Base-by-base conservation (phyloP, 1,284 basidiomycete genomes). In the Megacollybia platyphylla region DNA sequence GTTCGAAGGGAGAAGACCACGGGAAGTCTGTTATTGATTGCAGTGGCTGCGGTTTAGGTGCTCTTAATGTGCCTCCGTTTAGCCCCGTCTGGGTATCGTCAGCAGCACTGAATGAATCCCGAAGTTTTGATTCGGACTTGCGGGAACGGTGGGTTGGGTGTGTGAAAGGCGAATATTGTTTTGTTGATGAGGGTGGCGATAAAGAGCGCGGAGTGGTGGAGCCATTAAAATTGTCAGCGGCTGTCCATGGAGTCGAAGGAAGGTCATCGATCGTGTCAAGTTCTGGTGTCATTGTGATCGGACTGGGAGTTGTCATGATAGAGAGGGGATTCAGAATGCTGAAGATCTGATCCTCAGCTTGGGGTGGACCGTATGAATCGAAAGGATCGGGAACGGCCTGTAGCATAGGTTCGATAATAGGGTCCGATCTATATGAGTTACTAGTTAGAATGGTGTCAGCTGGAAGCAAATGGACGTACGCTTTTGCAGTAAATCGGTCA, bases 361-460 rank as follows among this genome's bases (percentile, higher is more conserved):
- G 86, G 2, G 85, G 79, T 10, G 87, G 87, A 7, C 89, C 90
- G 54, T 96, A 96, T 0, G 87, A 76, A 51, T 93, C 87, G 49
- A 96, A 96, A 17, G 92, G 89, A 59, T 97, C 92, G 8, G 90
- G 91, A 37, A 94, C 77, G 5, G 81, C 74, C 55, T 90, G 82
- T 2, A 96, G 70, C 74, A 97, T 85, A 3, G 84, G 84, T 58
- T 96, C 91, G 47, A 97, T 78, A 41, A 91, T 72, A 20, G 90
- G 87, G 61, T 97, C 92, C 47, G 82, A 86, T 40, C 86, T 88
- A 49, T 49, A 53, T 44, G 50, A 47, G 46, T 42, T 49, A 45
- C 46, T 46, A 47, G 20, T 41, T 43, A 47, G 32, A 26, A 40
- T 36, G 11, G 36, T 36, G 26, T 40, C 28, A 29, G 31, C 30